A percentile compares a stretch with the other conserved stretches of the same genome.
Evolutionary conservation across 179 eudicot genomes (phyloP).

Genomic region (Beta lomatogona): DNA sequence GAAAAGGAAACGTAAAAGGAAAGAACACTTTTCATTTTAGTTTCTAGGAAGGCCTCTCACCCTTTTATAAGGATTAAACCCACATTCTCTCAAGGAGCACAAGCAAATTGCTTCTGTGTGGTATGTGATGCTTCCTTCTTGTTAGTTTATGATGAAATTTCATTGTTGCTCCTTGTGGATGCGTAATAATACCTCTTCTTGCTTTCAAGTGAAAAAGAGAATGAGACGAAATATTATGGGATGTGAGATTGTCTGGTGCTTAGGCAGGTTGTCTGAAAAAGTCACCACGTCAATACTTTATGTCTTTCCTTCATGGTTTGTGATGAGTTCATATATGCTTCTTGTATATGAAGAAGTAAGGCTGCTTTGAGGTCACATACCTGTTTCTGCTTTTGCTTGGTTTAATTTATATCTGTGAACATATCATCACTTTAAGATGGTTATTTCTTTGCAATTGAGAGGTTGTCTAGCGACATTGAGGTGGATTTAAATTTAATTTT

Average conservation of each 20-base stretch:
- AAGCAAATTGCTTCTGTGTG: neutral
- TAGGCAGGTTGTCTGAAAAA: neutral
- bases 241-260: neutral
- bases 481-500: neutral
- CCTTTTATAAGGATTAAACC: neutral
- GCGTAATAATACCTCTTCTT: neutral
- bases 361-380: neutral
- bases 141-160: neutral
- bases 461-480: neutral
- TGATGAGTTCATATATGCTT: neutral
- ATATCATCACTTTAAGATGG: neutral
- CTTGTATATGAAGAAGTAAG: neutral
- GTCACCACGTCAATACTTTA: neutral
- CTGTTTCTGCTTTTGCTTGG: conserved; percentile 1
- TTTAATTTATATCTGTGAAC: neutral
- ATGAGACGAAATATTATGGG: neutral
- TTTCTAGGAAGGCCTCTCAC: neutral
- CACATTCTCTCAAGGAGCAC: neutral
- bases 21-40: no score
- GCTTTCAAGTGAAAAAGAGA: neutral
- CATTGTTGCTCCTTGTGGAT: neutral
- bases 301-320: neutral
- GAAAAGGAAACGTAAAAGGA: neutral
- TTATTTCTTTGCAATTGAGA: neutral
- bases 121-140: neutral